A percentile compares a stretch with the other conserved stretches of the same genome.
Evolutionary conservation across 2,329 filamentous ascomycete species (phyloP).

Genomic region (Aspergillus uvarum): DNA sequence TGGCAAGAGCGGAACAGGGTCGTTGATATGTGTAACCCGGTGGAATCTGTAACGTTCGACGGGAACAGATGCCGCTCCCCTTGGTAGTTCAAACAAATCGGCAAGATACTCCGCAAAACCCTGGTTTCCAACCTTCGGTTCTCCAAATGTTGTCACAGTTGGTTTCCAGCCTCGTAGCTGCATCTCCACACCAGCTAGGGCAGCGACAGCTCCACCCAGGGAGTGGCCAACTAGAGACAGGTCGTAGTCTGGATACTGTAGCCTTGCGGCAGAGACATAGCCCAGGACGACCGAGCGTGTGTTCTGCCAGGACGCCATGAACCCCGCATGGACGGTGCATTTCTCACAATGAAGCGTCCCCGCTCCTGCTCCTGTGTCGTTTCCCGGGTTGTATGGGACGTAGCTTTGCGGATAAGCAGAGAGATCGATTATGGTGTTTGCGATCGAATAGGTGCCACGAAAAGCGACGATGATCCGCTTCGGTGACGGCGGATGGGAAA

Average conservation of each 20-base stretch:
- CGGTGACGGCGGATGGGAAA: slow-evolving; percentile 67
- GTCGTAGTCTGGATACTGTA: slow-evolving; percentile 67
- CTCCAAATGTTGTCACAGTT: slow-evolving; percentile 85
- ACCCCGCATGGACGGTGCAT: slow-evolving; percentile 91
- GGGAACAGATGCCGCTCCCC: background rate
- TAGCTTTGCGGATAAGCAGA: slow-evolving; percentile 89
- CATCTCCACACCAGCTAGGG: slow-evolving; percentile 81
- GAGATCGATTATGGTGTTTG: slow-evolving; percentile 87
- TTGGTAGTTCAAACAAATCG: slow-evolving; percentile 46
- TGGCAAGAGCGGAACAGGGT: slow-evolving; percentile 86
- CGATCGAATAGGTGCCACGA: slow-evolving; percentile 88
- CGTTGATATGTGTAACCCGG: slow-evolving; percentile 79
- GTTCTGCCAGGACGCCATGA: slow-evolving; percentile 78
- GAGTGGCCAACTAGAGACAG: slow-evolving; percentile 85
- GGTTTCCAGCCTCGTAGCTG: slow-evolving; percentile 73
- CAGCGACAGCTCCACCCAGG: slow-evolving; percentile 86
- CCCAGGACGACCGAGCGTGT: slow-evolving; percentile 70
- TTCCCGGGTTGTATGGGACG: slow-evolving; percentile 71
- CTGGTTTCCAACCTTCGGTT: slow-evolving; percentile 66
- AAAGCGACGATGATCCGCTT: slow-evolving; percentile 81
- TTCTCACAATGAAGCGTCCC: slow-evolving; percentile 66
- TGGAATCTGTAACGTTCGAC: slow-evolving; percentile 54
- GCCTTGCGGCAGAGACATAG: slow-evolving; percentile 59
- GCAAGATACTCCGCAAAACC: slow-evolving; percentile 57
- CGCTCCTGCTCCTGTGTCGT: slow-evolving; percentile 35